Evolutionary conservation across 805 yeast genomes (phyloP).

Genomic region (Candida orba): DNA sequence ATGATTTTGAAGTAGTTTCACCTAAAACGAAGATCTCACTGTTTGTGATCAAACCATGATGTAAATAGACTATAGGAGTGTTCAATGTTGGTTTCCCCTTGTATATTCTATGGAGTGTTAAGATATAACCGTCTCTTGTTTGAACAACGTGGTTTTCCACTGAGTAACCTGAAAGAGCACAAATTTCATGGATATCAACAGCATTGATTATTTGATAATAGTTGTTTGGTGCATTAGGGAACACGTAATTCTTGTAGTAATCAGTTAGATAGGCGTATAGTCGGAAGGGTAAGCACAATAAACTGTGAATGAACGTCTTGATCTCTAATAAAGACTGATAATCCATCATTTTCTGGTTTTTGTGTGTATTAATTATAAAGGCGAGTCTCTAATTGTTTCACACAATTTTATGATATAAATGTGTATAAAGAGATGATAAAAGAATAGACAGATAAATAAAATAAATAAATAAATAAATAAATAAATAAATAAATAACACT

Average conservation of each 20-base stretch:
- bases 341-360: neutral
- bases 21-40: constrained; percentile 56
- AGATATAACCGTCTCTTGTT: constrained; percentile 70
- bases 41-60: constrained; percentile 82
- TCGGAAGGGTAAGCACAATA: constrained; percentile 1
- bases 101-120: constrained; percentile 61
- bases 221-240: neutral
- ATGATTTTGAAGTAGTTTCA: constrained; percentile 39
- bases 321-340: neutral
- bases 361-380: neutral
- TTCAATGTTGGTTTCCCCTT: constrained; percentile 34
- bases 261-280: neutral
- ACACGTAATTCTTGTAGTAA: neutral
- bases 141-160: constrained; percentile 71
- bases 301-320: neutral
- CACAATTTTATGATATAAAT: neutral
- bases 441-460: too few species aligned
- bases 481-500: neutral
- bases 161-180: constrained; percentile 44
- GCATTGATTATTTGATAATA: constrained; percentile 2
- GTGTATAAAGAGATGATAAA: too few species aligned
- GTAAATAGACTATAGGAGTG: constrained; percentile 62
- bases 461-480: neutral
- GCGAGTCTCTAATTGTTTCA: too few species aligned
- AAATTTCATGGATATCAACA: constrained; percentile 4